Percentiles rank a stretch among this genome's conserved stretches.
These are phyloP conservation scores for Globisporangium barbulae DNA, from an alignment of 352 stramenopile genomes.

Conservation along the genomic window DNA sequence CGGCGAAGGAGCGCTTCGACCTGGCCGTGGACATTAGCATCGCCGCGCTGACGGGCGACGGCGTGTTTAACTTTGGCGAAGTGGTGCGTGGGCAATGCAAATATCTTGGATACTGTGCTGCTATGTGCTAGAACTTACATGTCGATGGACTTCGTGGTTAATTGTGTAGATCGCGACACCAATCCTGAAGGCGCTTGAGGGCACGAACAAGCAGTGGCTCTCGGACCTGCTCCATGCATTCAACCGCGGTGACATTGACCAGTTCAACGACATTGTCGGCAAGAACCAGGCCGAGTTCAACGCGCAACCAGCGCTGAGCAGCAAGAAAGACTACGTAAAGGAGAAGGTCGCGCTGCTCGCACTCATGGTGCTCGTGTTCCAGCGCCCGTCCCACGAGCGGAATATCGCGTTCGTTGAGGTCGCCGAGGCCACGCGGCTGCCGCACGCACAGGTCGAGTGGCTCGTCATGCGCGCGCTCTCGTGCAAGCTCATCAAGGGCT, in stretches of 20 bases:
- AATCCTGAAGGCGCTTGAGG: conserved; percentile 89
- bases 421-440: conserved; percentile 80
- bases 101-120: neutral
- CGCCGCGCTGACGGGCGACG: conserved; percentile 94
- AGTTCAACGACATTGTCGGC: conserved; percentile 88
- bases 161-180: conserved; percentile 83
- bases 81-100: conserved; percentile 59
- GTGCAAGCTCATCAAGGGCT: conserved; percentile 94
- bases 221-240: conserved; percentile 93
- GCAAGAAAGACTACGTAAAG: conserved; percentile 93
- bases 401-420: conserved; percentile 95
- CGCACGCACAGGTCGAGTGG: conserved; percentile 95
- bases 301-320: conserved; percentile 92
- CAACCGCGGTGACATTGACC: conserved; percentile 94
- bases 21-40: conserved; percentile 95
- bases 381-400: conserved; percentile 91
- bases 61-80: conserved; percentile 99
- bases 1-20: conserved; percentile 70
- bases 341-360: conserved; percentile 98
- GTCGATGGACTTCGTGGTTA: neutral
- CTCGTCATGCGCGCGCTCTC: conserved; percentile 97
- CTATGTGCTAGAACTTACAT: neutral
- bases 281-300: conserved; percentile 80
- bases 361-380: conserved; percentile 97
- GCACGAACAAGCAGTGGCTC: conserved; percentile 93